A percentile compares a stretch with the other conserved stretches of the same genome.
phyloP scores from a whole-genome alignment of 2,329 filamentous ascomycete genomes.

The Aureobasidium lini region DNA sequence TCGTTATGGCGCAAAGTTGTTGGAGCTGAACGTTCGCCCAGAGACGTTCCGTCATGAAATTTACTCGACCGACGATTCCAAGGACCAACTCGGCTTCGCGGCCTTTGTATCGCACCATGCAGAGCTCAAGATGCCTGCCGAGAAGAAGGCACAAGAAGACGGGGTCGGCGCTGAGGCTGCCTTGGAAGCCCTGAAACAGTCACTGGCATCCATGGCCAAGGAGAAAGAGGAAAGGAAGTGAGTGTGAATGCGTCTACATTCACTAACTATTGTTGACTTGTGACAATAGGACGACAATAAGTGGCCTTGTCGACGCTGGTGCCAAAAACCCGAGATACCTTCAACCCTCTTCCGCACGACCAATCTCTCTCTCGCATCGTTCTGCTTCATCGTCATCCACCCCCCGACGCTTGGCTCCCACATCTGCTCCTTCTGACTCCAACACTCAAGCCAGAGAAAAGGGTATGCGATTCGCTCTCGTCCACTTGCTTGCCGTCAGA shows the following conservation, averaged over 20 bases:
- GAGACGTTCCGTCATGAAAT: constrained; percentile 52
- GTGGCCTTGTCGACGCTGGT: constrained; percentile 27
- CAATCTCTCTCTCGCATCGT: constrained; percentile 28
- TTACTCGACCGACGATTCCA: constrained; percentile 39
- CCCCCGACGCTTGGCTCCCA: constrained; percentile 22
- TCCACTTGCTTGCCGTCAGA: constrained; percentile 49
- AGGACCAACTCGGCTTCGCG: constrained; percentile 46
- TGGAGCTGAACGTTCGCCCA: constrained; percentile 46
- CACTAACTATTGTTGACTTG: constrained; percentile 22
- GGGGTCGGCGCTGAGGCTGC: constrained; percentile 53
- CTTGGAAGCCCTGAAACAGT: constrained; percentile 51
- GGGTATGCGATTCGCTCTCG: constrained; percentile 38
- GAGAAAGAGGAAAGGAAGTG: constrained; percentile 54
- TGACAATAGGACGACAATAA: constrained; percentile 25
- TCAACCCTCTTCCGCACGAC: constrained; percentile 18
- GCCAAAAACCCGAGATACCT: constrained; percentile 23
- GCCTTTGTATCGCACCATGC: constrained; percentile 52
- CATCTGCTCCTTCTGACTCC: constrained; percentile 33
- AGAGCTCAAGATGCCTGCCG: constrained; percentile 28
- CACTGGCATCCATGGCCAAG: constrained; percentile 51
- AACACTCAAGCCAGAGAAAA: constrained; percentile 25
- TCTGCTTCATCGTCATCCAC: constrained; percentile 35
- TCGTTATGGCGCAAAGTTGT: constrained; percentile 50
- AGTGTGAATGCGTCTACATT: constrained; percentile 26
- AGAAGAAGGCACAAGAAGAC: constrained; percentile 47